Conservation (phyloP, 1,284 basidiomycete genomes). For the Wolfiporia cocos region DNA sequence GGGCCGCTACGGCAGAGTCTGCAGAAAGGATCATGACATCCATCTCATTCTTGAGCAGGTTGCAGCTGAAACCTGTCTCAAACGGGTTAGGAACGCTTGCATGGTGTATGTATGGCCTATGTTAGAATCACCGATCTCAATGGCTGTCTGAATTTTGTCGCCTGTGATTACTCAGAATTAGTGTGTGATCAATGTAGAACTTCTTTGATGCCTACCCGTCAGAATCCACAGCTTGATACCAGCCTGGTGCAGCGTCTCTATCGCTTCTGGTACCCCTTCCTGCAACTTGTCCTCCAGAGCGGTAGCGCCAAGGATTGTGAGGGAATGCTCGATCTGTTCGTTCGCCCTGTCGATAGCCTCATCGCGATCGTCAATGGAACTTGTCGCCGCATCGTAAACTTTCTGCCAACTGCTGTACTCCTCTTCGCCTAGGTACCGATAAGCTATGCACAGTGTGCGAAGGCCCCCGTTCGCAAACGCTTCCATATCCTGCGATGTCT, state of each 20-base stretch:
- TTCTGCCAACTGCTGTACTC: constrained; percentile 84
- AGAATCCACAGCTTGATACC: constrained; percentile 98
- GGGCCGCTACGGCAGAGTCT: constrained; percentile 69
- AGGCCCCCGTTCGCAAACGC: constrained; percentile 90
- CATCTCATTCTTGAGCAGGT: constrained; percentile 87
- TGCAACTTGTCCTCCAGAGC: constrained; percentile 97
- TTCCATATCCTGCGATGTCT: constrained; percentile 86
- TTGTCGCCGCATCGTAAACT: constrained; percentile 77
- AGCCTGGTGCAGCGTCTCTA: constrained; percentile 86
- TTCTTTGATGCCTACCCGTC: constrained; percentile 47
- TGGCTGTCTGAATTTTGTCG: constrained; percentile 96
- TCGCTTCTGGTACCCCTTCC: constrained; percentile 94
- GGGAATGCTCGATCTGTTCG: constrained; percentile 77
- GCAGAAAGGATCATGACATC: constrained; percentile 97
- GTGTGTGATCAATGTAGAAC: constrained; percentile 5
- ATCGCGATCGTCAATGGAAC: constrained; percentile 74
- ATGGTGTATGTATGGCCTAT: not conserved
- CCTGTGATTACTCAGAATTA: constrained; percentile 38
- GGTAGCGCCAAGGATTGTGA: constrained; percentile 88
- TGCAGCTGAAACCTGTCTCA: constrained; percentile 73
- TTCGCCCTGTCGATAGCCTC: constrained; percentile 88
- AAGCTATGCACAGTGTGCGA: constrained; percentile 89
- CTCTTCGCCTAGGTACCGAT: constrained; percentile 73
- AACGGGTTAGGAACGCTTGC: constrained; percentile 11
- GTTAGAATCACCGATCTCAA: constrained; percentile 72